Conservation (phyloP, 2,329 filamentous ascomycete genomes). For the Cladophialophora yegresii region DNA sequence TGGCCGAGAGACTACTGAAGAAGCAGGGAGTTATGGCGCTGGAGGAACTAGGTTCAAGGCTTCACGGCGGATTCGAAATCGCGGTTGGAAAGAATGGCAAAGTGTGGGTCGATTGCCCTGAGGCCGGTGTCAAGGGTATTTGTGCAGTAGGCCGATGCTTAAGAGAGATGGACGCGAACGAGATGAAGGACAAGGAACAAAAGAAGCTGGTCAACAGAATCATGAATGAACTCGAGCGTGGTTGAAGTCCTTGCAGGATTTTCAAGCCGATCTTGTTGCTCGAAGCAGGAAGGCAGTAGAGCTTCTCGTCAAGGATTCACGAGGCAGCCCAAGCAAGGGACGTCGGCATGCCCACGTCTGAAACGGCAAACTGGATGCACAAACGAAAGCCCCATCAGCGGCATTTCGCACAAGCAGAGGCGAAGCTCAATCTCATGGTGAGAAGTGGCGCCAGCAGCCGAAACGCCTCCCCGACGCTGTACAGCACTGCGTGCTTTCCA, state of each 20-base stretch:
- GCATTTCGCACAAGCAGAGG: not conserved
- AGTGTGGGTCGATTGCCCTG: constrained; percentile 79
- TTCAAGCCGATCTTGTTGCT: not conserved
- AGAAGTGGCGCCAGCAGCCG: not conserved
- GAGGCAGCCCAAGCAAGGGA: not conserved
- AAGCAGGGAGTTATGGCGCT: constrained; percentile 69
- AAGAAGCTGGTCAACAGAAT: constrained; percentile 50
- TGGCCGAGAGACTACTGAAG: constrained; percentile 76
- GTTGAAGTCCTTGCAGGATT: constrained; percentile 21
- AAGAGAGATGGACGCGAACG: constrained; percentile 66
- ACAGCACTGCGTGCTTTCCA: not conserved
- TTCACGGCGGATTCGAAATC: constrained; percentile 77
- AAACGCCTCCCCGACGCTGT: not conserved
- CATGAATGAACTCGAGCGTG: constrained; percentile 44
- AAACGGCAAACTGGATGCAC: not conserved
- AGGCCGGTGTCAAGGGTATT: constrained; percentile 68
- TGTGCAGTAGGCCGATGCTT: constrained; percentile 78
- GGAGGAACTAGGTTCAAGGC: constrained; percentile 76
- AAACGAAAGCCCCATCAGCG: not conserved
- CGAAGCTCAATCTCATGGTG: not conserved
- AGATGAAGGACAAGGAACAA: constrained; percentile 47
- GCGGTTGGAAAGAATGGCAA: constrained; percentile 90
- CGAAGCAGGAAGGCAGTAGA: not conserved
- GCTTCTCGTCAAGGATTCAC: not conserved
- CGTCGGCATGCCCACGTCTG: no score